Base-by-base conservation (phyloP, 192 early-diverging fungal genomes). In the Gaertneriomyces sp. region DNA sequence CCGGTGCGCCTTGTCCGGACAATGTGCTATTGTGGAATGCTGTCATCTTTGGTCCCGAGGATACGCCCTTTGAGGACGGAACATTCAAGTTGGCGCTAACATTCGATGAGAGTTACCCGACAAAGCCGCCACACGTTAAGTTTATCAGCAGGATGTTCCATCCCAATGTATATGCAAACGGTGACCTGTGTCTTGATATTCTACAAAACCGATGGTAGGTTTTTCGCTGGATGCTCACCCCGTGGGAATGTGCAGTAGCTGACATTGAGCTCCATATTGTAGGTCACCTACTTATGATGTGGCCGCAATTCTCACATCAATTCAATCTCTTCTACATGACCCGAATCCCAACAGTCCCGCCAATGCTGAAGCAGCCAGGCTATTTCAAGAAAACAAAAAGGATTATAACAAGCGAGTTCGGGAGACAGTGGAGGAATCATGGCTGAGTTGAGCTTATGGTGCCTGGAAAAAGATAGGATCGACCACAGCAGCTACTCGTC, bases 11-110 rank as follows among this genome's bases (percentile, higher is more conserved):
- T 11, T 92, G 90, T 71, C 82, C 91, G 1, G 95, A 98, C 82
- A 98, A 98, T 73, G 96, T 98, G 62, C 89, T 97, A 82, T 61
- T 92, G 47, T 97, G 96, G 96, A 98, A 99, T 71, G 96, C 95
- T 11, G 95, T 99, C n/a, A 99, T 99, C 73, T 99, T 99, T 78
- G 96, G 73, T 12, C 76, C 71, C 73, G 90, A 87, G 33, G 95
- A 96, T 43, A 99, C 96, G 20, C 93, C 96, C 5, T 99, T 99
- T 74, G 95, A 99, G 73, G 96, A 98, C 73, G 81, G 81, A 40
- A 96, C 94, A 0, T 99, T 99, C 80, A 97, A 96, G 66, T 77
- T 99, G 5, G 78, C 88, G 2, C 81, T 99, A 4, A 89, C 87
- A 43, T 99, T 99, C 79, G 96, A 99, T 71, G 96, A 99, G 74